Base-by-base conservation (phyloP, 2,329 filamentous ascomycete species). In the Cladophialophora psammophila region DNA sequence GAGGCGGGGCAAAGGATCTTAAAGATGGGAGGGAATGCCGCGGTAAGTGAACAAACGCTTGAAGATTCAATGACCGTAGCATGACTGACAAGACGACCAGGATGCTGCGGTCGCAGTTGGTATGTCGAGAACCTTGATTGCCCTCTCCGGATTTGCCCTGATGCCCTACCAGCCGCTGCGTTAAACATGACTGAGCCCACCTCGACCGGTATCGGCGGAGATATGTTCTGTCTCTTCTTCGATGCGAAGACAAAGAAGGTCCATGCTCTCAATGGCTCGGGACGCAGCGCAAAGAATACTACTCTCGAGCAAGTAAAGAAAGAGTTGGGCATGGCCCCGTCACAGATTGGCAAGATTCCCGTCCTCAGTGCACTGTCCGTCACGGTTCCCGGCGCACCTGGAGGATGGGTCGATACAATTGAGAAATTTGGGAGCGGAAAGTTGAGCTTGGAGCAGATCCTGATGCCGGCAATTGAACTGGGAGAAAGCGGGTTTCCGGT, bases 211-310 rank as follows among this genome's bases (percentile, higher is more conserved):
- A 97, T 99, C 67, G 95, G 95, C 65, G 95, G 95, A 69, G 95
- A 99, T 80, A 93, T 97, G 89, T 99, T 98, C 81, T 94, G 94
- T 78, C 87, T 98, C 40, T 97, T 88, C 84, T 98, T 94, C 82
- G 87, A 96, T 76, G 92, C 93, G 50, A 87, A 90, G 73, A 92
- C 90, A 0, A 91, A 91, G 76, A 91, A 91, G 70, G 90, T 98
- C 8, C 90, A 89, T 63, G 92, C 93, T 9, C 82, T 98, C 78
- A 99, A 99, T 78, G 95, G 94, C 20, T 97, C 94, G 1, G 95
- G 95, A n/a, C 89, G 95, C 34, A 88, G 93, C 3, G 89, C 91
- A 4, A 84, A 80, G 60, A 88, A 90, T 42, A 88, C 82, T 69
- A 91, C 89, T 0, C 83, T 96, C 0, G 89, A 93, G 61, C 84